phyloP scores from a whole-genome alignment of 306 rosid genomes.

The Malus sylvestris region DNA sequence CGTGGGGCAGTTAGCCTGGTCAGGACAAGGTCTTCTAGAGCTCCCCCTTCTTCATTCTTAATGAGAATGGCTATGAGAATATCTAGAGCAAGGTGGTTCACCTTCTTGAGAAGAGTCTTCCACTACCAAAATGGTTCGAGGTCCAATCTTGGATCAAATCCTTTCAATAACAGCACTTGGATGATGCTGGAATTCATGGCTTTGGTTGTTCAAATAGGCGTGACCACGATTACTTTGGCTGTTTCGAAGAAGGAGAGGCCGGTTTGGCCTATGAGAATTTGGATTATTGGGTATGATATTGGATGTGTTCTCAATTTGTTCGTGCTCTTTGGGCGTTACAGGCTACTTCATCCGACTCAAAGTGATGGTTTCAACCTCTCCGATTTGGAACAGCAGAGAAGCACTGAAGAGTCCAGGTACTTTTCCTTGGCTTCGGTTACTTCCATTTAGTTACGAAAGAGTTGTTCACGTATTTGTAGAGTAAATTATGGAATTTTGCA shows the following conservation, averaged over 20 bases:
- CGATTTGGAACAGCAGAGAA: constrained; percentile 68
- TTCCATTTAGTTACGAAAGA: background rate
- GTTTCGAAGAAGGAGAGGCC: constrained; percentile 75
- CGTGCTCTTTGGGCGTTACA: constrained; percentile 71
- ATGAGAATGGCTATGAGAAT: constrained; percentile 68
- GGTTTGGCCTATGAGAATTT: constrained; percentile 95
- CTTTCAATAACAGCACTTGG: constrained; percentile 86
- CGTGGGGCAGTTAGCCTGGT: constrained; percentile 8
- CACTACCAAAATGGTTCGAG: constrained; percentile 94
- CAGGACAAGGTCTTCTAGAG: constrained; percentile 35
- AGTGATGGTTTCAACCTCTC: constrained; percentile 49
- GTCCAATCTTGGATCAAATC: constrained; percentile 75
- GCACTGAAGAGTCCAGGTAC: constrained; percentile 77
- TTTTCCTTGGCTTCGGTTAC: background rate
- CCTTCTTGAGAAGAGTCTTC: constrained; percentile 77
- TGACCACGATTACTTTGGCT: constrained; percentile 47
- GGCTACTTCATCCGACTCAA: constrained; percentile 39
- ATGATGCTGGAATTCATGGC: constrained; percentile 69
- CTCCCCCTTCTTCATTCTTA: constrained; percentile 33
- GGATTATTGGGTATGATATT: constrained; percentile 81
- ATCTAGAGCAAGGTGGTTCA: constrained; percentile 92
- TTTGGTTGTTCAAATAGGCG: constrained; percentile 55
- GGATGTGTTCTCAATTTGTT: constrained; percentile 70
- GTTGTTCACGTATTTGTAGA: background rate
- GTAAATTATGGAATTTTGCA: background rate